These are phyloP conservation scores for Truncatella angustata DNA, from an alignment of 2,329 filamentous ascomycete genomes.

Conservation along the genomic window DNA sequence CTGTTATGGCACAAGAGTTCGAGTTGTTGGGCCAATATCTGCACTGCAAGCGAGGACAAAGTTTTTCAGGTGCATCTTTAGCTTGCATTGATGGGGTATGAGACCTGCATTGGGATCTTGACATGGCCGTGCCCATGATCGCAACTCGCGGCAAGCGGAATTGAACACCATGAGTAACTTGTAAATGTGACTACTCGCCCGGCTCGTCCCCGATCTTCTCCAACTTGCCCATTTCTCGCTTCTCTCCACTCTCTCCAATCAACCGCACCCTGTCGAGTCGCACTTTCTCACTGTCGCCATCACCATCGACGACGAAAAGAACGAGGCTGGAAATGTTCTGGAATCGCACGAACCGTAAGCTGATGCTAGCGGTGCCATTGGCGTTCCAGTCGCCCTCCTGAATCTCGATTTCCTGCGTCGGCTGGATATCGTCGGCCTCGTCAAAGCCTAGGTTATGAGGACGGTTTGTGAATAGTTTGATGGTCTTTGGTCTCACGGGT, in stretches of 20 bases:
- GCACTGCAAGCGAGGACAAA: background rate
- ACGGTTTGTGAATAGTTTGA: constrained; percentile 86
- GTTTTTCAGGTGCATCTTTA: background rate
- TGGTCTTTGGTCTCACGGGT: constrained; percentile 75
- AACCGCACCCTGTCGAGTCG: constrained; percentile 76
- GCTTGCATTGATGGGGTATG: constrained; percentile 5
- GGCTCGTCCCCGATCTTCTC: constrained; percentile 86
- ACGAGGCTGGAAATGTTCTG: constrained; percentile 87
- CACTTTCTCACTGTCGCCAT: constrained; percentile 79
- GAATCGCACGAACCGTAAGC: constrained; percentile 92
- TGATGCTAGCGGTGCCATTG: constrained; percentile 69
- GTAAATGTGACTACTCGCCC: constrained; percentile 46
- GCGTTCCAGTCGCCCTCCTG: constrained; percentile 77
- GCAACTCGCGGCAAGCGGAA: constrained; percentile 12
- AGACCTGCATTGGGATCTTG: constrained; percentile 6
- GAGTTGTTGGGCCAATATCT: too few relatives aligned
- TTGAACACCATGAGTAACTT: background rate
- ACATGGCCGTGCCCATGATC: constrained; percentile 3
- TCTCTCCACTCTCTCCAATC: constrained; percentile 87
- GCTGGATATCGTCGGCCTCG: constrained; percentile 82
- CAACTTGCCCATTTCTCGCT: constrained; percentile 88
- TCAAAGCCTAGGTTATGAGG: constrained; percentile 91
- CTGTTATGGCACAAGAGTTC: too few relatives aligned
- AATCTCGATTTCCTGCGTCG: constrained; percentile 78
- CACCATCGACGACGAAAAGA: constrained; percentile 84